Evolutionary conservation across 257 asterid species (phyloP), one percentile per base, ranked within the genome.

Genomic region (Nicotiana sylvestris): DNA sequence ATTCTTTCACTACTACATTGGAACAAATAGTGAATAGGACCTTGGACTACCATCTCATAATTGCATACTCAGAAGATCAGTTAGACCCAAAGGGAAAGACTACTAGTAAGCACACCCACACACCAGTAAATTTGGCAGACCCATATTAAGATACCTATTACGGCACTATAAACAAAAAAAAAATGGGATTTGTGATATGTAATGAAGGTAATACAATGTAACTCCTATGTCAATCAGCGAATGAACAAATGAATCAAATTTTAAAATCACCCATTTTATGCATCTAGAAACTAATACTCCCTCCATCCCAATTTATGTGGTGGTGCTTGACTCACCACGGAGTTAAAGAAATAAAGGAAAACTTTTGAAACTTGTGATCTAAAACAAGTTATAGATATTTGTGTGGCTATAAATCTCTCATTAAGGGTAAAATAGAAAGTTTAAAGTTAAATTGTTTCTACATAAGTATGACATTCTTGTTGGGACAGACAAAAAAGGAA

Each of bases 1-100:
- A 11, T 46, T 43, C 78, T 70, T 43, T 43, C 78, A 70, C 78
- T 43, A 39, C 56, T 39, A n/a, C n/a, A 70, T 70, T 72, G 78
- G 78, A n/a, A 43, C 58, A 72, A 72, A 6, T 72, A 43, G 25
- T 72, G 78, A 70, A 72, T 46, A 43, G 78, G 60, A 46, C 12
- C 78, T 61, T 33, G 3, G 51, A 8, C 3, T 43, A 43, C 51
- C 11, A 53, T 27, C 37, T 49, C 15, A 37, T 74, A 74, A 25
- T 13, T 46, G 15, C 79, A 43, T 46, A 49, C 39, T 46, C 62
- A 15, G 80, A 74, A 27, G 9, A 49, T 74, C 27, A 74, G 43
- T 27, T 49, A 9, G 39, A 72, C 37, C 79, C 39, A 49, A 72
- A 46, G 79, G 61, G 61, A 21, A 13, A 46, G 39, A 46, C 35